Base-by-base conservation (phyloP, 225 moss, liverwort and hornwort species). In the Lunularia cruciata region DNA sequence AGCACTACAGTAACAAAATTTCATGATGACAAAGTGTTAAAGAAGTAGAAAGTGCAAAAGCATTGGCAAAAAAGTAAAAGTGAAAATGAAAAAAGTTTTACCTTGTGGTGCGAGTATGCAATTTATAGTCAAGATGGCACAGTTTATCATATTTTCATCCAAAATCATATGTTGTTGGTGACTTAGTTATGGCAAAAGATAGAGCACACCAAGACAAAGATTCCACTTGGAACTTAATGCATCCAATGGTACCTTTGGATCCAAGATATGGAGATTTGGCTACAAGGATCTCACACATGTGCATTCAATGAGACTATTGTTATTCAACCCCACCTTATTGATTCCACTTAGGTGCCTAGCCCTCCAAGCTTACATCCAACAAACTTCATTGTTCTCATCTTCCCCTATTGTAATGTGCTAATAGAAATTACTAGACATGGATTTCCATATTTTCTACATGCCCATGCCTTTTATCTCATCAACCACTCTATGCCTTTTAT, bases 381-480 rank as follows among this genome's bases (percentile, higher is more conserved):
- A 51, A 43, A 81, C 46, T 51, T 80, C 72, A 13, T 63, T 75
- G 3, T 35, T 70, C 55, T 70, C 80, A 26, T 57, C 75, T 7
- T 72, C 74, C 10, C 70, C 78, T 12, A 67, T 72, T 38, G 69
- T 94, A 8, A 77, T 47, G 0, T 94, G 91, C 69, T 37, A 42
- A 8, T 94, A 89, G 89, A 52, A 20, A 2, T 63, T 70, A 37
- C 45, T 69, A 6, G 76, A 73, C 3, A 81, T 70, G 0, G 28
- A 71, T 9, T 20, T 76, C 13, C 40, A 71, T 58, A 79, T 46
- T 4, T 69, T 95, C 5, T 71, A 52, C 31, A 81, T 90, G 51
- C 64, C 88, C 4, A 69, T 92, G 31, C 95, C 92, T 26, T 81
- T 46, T 95, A 88, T 66, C 75, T 91, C 59, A 76, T 92, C 14